Evolutionary conservation across 768 basidiomycete species (phyloP), one percentile per base, ranked within the genome.

Genomic region (Leucocoprinus birnbaumii): DNA sequence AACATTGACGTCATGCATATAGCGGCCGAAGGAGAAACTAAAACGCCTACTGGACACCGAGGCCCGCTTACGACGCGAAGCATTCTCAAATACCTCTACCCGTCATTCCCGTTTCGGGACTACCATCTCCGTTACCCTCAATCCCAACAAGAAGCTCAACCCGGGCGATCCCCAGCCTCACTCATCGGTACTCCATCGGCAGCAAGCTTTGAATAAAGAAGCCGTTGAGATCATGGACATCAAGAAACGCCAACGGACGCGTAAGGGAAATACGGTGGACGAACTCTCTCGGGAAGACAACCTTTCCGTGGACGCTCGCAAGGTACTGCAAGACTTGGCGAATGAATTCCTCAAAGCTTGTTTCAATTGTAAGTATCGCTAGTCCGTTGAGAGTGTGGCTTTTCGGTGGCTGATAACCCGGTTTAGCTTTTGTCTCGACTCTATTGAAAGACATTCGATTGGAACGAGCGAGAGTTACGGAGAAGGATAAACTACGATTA

Each of bases 21-120:
- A 91, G 88, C 86, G 87, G 84, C 75, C 87, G 47, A 70, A 77
- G 19, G 79, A 83, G 54, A 83, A 80, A 37, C 76, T 99, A 2
- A 81, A 85, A 8, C 82, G 83, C 40, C 82, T 98, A 48, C 81
- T 99, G 14, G 86, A 84, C 3, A 71, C 78, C 31, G 97, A 99
- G 72, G 84, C 83, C 58, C 80, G 79, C 53, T 76, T 75, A 40
- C 86, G 85, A 57, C 76, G 78, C 31, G 76, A 83, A 51, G 66
- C 80, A 22, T 76, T 82, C 0, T 78, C 83, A 46, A 72, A 72
- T 35, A 71, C 77, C 16, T 72, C 85, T 49, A 90, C 93, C 19
- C 82, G 97, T 27, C 97, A 99, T 71, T 93, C 94, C 22, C 85
- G 95, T 46, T 99, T 99, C 69, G 97, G 97, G 1, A 98, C 97